These are phyloP conservation scores for Gastrodia elata DNA, from an alignment of 106 monocot genomes.

Conservation along the genomic window DNA sequence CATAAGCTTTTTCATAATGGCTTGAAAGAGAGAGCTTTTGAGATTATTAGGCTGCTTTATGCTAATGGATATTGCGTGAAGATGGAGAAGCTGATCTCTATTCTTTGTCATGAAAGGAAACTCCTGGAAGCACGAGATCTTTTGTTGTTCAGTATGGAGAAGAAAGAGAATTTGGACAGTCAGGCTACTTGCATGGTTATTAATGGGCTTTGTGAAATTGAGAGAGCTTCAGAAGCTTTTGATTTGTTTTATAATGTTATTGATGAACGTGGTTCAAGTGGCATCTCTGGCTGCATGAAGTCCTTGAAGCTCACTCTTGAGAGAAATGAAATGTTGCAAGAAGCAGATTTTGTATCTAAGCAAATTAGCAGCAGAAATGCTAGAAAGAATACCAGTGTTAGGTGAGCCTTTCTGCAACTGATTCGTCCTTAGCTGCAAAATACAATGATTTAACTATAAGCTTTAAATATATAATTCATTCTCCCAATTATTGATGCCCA, in stretches of 20 bases:
- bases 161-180: conserved; percentile 21
- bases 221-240: conserved; percentile 58
- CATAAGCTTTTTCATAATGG: conserved; percentile 26
- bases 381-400: neutral
- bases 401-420: neutral
- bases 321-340: conserved; percentile 31
- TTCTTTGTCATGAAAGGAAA: conserved; percentile 37
- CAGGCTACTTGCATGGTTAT: conserved; percentile 24
- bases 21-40: conserved; percentile 40
- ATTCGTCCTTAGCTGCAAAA: neutral
- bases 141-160: conserved; percentile 61
- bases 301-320: conserved; percentile 41
- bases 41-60: conserved; percentile 43
- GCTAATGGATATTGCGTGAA: conserved; percentile 60
- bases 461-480: no score
- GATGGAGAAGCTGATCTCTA: conserved; percentile 50
- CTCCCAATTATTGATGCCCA: no score
- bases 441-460: no score
- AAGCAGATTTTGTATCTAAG: conserved; percentile 68
- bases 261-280: conserved; percentile 25
- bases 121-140: conserved; percentile 53
- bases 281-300: conserved; percentile 25
- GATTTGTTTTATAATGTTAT: conserved; percentile 49
- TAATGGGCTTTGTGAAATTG: conserved; percentile 40
- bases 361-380: conserved; percentile 22